Conservation (phyloP, 768 basidiomycete genomes). For the Pisolithus tinctorius region DNA sequence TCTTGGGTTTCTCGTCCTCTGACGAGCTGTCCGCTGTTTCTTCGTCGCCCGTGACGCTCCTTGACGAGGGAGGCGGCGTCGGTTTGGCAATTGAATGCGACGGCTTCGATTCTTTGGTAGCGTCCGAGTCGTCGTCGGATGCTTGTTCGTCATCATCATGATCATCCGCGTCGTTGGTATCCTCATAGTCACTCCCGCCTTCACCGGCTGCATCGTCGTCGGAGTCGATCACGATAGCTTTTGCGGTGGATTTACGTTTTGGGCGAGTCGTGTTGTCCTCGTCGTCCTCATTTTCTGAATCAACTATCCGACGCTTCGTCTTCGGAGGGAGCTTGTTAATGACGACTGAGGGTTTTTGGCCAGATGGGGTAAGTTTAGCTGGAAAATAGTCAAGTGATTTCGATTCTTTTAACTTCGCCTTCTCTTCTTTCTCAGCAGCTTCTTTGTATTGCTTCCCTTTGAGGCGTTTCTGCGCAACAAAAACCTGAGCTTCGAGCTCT, state of each 20-base stretch:
- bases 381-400: slow-evolving; percentile 16
- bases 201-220: slow-evolving; percentile 42
- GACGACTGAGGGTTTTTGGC: slow-evolving; percentile 51
- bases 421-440: slow-evolving; percentile 36
- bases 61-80: slow-evolving; percentile 25
- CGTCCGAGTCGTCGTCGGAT: slow-evolving; percentile 20
- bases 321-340: slow-evolving; percentile 31
- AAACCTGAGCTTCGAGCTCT: slow-evolving; percentile 40
- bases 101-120: slow-evolving; percentile 16
- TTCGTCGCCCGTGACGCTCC: slow-evolving; percentile 16
- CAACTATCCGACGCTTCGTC: slow-evolving; percentile 14
- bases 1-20: slow-evolving; percentile 25
- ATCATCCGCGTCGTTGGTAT: slow-evolving; percentile 12
- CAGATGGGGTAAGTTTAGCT: slow-evolving; percentile 29
- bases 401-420: slow-evolving; percentile 12
- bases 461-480: slow-evolving; percentile 55
- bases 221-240: slow-evolving; percentile 39
- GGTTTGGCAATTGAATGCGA: slow-evolving; percentile 14
- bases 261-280: slow-evolving; percentile 31
- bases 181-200: slow-evolving; percentile 26
- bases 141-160: slow-evolving; percentile 33
- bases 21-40: slow-evolving; percentile 17
- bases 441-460: slow-evolving; percentile 72
- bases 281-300: slow-evolving; percentile 28
- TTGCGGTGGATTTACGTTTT: slow-evolving; percentile 32